Evolutionary conservation across 768 basidiomycete genomes (phyloP).

Genomic region (Mycena chlorophos): DNA sequence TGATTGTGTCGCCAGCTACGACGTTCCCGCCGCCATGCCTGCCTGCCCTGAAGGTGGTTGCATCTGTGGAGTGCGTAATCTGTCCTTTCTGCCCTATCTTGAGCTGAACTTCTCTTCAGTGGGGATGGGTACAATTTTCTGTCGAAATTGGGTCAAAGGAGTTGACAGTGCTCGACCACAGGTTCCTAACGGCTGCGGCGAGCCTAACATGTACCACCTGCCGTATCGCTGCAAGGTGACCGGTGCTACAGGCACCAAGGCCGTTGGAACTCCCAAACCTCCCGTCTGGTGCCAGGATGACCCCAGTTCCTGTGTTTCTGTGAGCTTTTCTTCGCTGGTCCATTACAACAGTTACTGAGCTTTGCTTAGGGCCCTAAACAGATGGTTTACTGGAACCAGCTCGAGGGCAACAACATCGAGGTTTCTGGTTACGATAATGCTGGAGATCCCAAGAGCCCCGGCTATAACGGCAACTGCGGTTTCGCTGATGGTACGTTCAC

Average conservation of each 20-base stretch:
- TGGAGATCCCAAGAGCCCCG: slow-evolving; percentile 45
- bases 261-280: slow-evolving; percentile 43
- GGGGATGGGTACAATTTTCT: slow-evolving; percentile 48
- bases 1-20: slow-evolving; percentile 45
- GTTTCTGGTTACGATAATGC: slow-evolving; percentile 41
- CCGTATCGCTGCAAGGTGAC: slow-evolving; percentile 53
- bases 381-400: slow-evolving; percentile 57
- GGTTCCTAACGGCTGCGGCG: slow-evolving; percentile 50
- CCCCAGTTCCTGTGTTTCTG: slow-evolving; percentile 36
- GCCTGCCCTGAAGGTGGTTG: slow-evolving; percentile 52
- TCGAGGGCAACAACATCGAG: slow-evolving; percentile 47
- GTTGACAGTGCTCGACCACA: slow-evolving; percentile 7
- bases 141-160: not conserved
- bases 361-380: slow-evolving; percentile 48
- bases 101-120: slow-evolving; percentile 32
- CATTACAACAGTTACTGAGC: not conserved
- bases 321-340: not conserved
- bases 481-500: slow-evolving; percentile 44
- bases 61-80: slow-evolving; percentile 47
- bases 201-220: slow-evolving; percentile 53
- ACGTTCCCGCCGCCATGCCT: slow-evolving; percentile 50
- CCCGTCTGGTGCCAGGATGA: slow-evolving; percentile 56
- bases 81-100: not conserved
- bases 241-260: slow-evolving; percentile 38
- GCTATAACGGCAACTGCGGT: slow-evolving; percentile 50